A percentile compares a stretch with the other conserved stretches of the same genome.
Conservation (phyloP, 352 stramenopile genomes). For the Pythium phragmitis region DNA sequence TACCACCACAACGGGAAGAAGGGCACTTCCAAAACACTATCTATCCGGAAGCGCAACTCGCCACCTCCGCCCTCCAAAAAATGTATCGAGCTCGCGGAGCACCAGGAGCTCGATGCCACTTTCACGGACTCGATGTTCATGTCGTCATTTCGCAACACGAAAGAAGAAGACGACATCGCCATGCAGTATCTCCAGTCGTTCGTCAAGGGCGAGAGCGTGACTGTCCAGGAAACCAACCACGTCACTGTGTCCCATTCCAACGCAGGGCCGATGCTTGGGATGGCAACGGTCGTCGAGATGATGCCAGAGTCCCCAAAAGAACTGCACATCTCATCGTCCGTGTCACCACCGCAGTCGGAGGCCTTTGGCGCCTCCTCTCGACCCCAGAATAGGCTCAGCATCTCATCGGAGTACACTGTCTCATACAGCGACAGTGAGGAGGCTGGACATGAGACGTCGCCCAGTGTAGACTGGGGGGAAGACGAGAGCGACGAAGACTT, state of each 20-base stretch:
- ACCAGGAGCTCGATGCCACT: constrained; percentile 19
- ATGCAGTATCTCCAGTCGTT: constrained; percentile 31
- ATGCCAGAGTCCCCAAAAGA: constrained; percentile 25
- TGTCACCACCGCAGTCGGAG: constrained; percentile 8
- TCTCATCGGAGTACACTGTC: constrained; percentile 31
- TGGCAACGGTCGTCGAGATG: constrained; percentile 25
- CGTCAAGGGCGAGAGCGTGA: constrained; percentile 21
- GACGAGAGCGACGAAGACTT: constrained; percentile 14
- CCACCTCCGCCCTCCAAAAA: constrained; percentile 15
- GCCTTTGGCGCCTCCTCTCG: neutral
- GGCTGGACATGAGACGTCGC: constrained; percentile 15
- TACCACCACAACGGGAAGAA: constrained; percentile 7
- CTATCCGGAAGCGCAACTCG: constrained; percentile 22
- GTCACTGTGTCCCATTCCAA: constrained; percentile 25
- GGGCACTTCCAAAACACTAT: constrained; percentile 17
- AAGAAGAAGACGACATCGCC: constrained; percentile 27
- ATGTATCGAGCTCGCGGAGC: constrained; percentile 9
- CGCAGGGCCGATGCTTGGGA: constrained; percentile 8
- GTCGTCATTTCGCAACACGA: constrained; percentile 21
- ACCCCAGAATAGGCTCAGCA: constrained; percentile 31
- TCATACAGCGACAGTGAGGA: constrained; percentile 36
- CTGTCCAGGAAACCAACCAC: constrained; percentile 21
- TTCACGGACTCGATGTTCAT: constrained; percentile 13
- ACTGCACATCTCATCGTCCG: constrained; percentile 11
- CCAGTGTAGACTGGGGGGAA: neutral